These are phyloP conservation scores for Gracilaria gracilis DNA, from an alignment of 23 red algal species.

Conservation along the genomic window DNA sequence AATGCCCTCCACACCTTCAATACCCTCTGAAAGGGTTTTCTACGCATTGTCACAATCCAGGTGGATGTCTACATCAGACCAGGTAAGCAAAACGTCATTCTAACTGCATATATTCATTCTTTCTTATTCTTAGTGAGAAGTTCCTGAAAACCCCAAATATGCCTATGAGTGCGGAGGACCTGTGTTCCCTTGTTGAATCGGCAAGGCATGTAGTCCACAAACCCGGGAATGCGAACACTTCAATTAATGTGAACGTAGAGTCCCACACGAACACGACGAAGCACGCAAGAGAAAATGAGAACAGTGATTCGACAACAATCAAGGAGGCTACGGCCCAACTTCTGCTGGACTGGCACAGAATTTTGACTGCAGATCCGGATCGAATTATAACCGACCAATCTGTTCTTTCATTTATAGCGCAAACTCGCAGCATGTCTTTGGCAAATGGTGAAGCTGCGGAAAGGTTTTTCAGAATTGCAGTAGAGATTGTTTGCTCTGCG, in stretches of 20 bases:
- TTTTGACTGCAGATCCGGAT: conserved; percentile 39
- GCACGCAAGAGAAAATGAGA: conserved; percentile 28
- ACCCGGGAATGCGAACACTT: not conserved
- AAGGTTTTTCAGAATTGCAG: conserved; percentile 56
- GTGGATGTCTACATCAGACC: too few species aligned
- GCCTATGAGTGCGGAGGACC: conserved; percentile 50
- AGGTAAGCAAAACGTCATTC: too few species aligned
- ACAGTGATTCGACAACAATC: conserved; percentile 17
- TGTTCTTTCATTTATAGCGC: conserved; percentile 39
- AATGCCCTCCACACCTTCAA: too few species aligned
- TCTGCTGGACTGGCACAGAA: conserved; percentile 68
- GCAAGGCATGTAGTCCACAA: conserved; percentile 49
- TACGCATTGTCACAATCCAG: too few species aligned
- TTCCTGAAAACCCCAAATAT: too few species aligned
- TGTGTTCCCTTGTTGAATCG: conserved; percentile 56
- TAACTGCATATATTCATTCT: too few species aligned
- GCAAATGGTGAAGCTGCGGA: conserved; percentile 40
- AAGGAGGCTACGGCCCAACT: conserved; percentile 44
- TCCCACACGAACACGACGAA: conserved; percentile 7
- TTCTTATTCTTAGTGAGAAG: too few species aligned
- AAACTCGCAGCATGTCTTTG: conserved; percentile 20
- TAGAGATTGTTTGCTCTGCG: conserved; percentile 58
- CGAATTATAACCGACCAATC: conserved; percentile 46
- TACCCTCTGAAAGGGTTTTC: too few species aligned
- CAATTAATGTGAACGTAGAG: conserved; percentile 1